Conservation (phyloP, 2,329 filamentous ascomycete genomes). For the Bertia moriformis region DNA sequence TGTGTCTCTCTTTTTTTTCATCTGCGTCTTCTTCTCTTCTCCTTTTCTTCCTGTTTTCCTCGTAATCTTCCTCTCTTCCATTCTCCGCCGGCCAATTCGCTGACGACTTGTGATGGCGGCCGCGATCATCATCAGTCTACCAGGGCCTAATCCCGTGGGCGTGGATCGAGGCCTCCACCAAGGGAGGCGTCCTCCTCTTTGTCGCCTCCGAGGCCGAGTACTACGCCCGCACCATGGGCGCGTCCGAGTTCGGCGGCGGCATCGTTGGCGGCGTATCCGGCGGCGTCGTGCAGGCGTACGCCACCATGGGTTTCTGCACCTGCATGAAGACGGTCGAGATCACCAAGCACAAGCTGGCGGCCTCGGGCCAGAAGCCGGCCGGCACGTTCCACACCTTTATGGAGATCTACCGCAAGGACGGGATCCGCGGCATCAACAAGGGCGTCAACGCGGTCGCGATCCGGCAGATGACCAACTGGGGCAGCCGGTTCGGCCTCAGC, state of each 20-base stretch:
- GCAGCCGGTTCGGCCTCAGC: constrained; percentile 83
- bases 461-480: constrained; percentile 99
- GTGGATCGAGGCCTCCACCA: constrained; percentile 99
- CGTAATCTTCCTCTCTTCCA: too few species aligned
- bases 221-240: constrained; percentile 72
- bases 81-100: too few species aligned
- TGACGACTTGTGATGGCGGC: too few species aligned
- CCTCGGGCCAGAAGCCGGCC: constrained; percentile 68
- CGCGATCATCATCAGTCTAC: constrained; percentile 55
- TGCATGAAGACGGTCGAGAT: constrained; percentile 99
- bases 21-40: too few species aligned
- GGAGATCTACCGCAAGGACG: constrained; percentile 89
- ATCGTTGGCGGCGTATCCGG: constrained; percentile 85
- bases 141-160: constrained; percentile 99
- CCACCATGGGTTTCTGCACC: constrained; percentile 99
- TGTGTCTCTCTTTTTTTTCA: constrained; percentile 49
- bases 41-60: too few species aligned
- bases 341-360: constrained; percentile 90
- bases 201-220: constrained; percentile 97
- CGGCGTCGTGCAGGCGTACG: constrained; percentile 94
- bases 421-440: constrained; percentile 90
- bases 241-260: constrained; percentile 73
- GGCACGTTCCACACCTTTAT: constrained; percentile 91
- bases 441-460: constrained; percentile 98
- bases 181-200: constrained; percentile 96